A percentile compares a stretch with the other conserved stretches of the same genome.
These are phyloP conservation scores for Tubosaeta sp. DNA, from an alignment of 768 basidiomycete species.

Conservation along the genomic window DNA sequence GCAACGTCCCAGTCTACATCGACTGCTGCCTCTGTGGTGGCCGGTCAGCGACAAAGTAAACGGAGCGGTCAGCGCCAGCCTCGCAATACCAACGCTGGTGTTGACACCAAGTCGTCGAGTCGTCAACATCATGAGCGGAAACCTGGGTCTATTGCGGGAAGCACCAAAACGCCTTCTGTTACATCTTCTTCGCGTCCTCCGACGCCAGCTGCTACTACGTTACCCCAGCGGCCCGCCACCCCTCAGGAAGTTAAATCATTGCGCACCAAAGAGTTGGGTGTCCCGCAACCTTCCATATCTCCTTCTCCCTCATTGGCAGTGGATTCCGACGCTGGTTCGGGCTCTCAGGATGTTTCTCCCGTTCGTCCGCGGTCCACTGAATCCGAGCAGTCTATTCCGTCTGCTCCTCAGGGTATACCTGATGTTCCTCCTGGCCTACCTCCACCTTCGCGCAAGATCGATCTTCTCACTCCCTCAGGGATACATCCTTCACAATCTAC, in stretches of 20 bases:
- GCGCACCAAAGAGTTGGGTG: slow-evolving; percentile 40
- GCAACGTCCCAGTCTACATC: slow-evolving; percentile 20
- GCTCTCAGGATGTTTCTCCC: slow-evolving; percentile 42
- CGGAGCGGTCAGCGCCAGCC: slow-evolving; percentile 47
- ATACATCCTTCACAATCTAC: slow-evolving; percentile 43
- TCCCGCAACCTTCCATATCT: slow-evolving; percentile 36
- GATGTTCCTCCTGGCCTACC: slow-evolving; percentile 50
- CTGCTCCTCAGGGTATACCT: slow-evolving; percentile 47
- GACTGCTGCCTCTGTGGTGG: slow-evolving; percentile 13
- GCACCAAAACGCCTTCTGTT: slow-evolving; percentile 44
- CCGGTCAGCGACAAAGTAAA: slow-evolving; percentile 37
- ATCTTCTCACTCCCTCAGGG: slow-evolving; percentile 44
- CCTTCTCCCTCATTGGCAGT: slow-evolving; percentile 47
- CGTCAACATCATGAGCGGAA: slow-evolving; percentile 45
- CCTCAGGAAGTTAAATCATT: slow-evolving; percentile 39
- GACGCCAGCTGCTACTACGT: slow-evolving; percentile 41
- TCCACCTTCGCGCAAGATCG: slow-evolving; percentile 43
- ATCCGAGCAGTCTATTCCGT: slow-evolving; percentile 33
- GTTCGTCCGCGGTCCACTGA: slow-evolving; percentile 39
- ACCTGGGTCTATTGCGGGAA: slow-evolving; percentile 26
- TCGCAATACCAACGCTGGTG: slow-evolving; percentile 35
- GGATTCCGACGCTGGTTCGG: slow-evolving; percentile 47
- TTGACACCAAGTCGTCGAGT: slow-evolving; percentile 33
- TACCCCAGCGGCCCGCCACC: slow-evolving; percentile 41
- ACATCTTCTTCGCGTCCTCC: slow-evolving; percentile 54